phyloP scores from a whole-genome alignment of 257 asterid species.

The Avicennia marina region DNA sequence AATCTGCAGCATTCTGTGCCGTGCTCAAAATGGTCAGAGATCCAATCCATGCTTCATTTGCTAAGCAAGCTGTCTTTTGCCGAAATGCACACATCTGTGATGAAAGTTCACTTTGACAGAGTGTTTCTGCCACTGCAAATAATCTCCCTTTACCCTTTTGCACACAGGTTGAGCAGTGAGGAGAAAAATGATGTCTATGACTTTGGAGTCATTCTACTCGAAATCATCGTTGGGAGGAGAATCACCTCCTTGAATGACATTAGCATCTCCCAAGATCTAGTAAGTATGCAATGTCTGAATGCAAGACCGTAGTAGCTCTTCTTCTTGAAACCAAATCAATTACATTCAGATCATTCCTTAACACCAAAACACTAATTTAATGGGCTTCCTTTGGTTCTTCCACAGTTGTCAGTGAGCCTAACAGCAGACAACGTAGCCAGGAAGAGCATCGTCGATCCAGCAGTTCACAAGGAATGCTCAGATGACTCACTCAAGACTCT shows the following conservation, averaged over 20 bases:
- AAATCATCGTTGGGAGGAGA: slow-evolving; percentile 61
- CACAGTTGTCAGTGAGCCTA: slow-evolving; percentile 58
- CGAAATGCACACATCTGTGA: not conserved
- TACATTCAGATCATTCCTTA: not conserved
- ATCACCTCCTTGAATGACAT: slow-evolving; percentile 41
- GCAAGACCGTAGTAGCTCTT: no score
- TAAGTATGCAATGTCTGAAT: slow-evolving; percentile 31
- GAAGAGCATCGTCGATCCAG: slow-evolving; percentile 62
- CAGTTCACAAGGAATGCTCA: slow-evolving; percentile 61
- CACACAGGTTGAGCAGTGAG: slow-evolving; percentile 35
- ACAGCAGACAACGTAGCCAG: slow-evolving; percentile 43
- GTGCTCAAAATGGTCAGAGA: no score
- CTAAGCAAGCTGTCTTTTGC: no score
- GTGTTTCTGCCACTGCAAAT: no score
- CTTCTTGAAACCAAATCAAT: no score
- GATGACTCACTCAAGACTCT: slow-evolving; percentile 64
- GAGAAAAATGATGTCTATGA: slow-evolving; percentile 64
- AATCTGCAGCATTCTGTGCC: no score
- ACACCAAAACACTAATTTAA: not conserved
- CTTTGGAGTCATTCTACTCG: slow-evolving; percentile 87
- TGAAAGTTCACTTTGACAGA: not conserved
- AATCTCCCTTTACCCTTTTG: not conserved
- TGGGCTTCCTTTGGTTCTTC: not conserved
- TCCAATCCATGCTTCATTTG: no score
- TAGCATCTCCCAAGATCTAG: slow-evolving; percentile 51